A percentile compares a stretch with the other conserved stretches of the same genome.
Conservation (phyloP, 1,139 yeast species). For the Tardiomyces depauwii region DNA sequence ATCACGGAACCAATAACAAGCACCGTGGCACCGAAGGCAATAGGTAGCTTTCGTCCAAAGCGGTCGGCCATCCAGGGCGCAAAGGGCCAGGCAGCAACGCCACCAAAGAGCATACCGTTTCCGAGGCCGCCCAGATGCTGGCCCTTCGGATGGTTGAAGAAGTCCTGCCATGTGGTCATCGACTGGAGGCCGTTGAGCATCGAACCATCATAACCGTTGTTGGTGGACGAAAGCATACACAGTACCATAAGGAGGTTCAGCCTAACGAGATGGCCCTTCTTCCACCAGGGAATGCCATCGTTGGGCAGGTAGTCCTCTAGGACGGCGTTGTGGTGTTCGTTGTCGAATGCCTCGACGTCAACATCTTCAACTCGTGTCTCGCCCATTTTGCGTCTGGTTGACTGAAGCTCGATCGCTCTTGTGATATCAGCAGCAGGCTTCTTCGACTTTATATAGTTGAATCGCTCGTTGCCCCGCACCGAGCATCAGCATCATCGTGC, state of each 20-base stretch:
- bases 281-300: not conserved
- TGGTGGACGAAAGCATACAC: constrained; percentile 9
- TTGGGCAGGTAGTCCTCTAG: not conserved
- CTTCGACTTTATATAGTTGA: too few relatives aligned
- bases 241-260: not conserved
- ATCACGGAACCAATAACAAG: constrained; percentile 36
- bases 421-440: too few relatives aligned
- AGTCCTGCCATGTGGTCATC: constrained; percentile 28
- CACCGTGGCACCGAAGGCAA: constrained; percentile 31
- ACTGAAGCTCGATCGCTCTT: too few relatives aligned
- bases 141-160: constrained; percentile 33
- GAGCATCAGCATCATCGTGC: too few relatives aligned
- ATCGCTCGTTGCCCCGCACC: too few relatives aligned
- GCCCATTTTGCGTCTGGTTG: not conserved
- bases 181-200: constrained; percentile 42
- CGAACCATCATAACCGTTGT: constrained; percentile 43
- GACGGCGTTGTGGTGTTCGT: not conserved
- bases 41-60: constrained; percentile 36
- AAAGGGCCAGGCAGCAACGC: constrained; percentile 13
- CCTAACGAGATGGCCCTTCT: not conserved
- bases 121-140: constrained; percentile 35
- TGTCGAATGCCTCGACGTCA: not conserved
- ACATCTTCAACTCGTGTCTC: not conserved
- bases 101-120: constrained; percentile 46
- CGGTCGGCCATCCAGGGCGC: constrained; percentile 29